Evolutionary conservation across 345 rosid species (phyloP), one percentile per base, ranked within the genome.

Genomic region (Arabis hirsuta): DNA sequence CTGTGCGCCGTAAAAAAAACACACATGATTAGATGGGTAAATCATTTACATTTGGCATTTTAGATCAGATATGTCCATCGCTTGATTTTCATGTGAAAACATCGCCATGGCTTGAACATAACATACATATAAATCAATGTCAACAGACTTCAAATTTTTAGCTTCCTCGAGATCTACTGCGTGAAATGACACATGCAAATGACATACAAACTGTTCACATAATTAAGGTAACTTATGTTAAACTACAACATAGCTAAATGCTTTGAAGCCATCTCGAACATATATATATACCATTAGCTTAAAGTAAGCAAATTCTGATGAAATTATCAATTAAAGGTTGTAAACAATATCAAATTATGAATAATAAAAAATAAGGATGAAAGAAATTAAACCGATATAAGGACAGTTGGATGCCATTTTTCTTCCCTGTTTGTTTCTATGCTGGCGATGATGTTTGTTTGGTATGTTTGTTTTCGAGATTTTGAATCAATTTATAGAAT

Each of bases 401-500:
- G 14, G 6, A 62, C 67, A 62, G 19, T 7, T 2, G 6, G 11
- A 10, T 45, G 53, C 42, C 54, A 62, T 62, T 45, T 44, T 44
- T 29, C 7, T 46, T 32, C 16, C 32, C 2, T 9, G 5, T 45
- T 54, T 14, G 65, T 67, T 16, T 29, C 6, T 39, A 5, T 65
- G 24, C 60, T 39, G 9, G 38, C 2, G 34, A 38, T 44, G 64
- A 44, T 68, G 14, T 45, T 68, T 45, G 46, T 12, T 55, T 45
- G 55, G 9, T 45, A 36, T 34, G 73, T 36, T 45, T 68, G 32
- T 54, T 39, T 11, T 29, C 36, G 3, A 19, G 6, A 56, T 20
- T 13, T 31, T 8, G 36, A 68, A 46, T 68, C 64, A 56, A 45
- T 31, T 55, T 45, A 56, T 68, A n/a, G 14, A 39, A 58, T 6